Conservation (phyloP, 2,329 filamentous ascomycete genomes). For the Aspergillus intermedius region DNA sequence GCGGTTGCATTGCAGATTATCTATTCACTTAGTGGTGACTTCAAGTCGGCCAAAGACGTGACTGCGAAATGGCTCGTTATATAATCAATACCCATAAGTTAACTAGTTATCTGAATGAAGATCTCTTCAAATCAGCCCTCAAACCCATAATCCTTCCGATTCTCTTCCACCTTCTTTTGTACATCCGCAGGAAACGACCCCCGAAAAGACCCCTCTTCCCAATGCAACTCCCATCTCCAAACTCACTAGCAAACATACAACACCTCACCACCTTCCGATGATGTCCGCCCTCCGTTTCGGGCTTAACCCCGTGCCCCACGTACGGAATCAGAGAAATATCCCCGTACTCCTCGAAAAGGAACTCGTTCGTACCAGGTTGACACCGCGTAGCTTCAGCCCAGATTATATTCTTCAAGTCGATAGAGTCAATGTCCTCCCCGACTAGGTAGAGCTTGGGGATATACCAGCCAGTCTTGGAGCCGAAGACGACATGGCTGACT, state of each 20-base stretch:
- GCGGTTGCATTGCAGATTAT: constrained; percentile 68
- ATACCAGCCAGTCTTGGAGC: constrained; percentile 16
- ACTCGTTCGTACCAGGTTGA: constrained; percentile 6
- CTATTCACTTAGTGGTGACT: constrained; percentile 59
- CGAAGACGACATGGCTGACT: constrained; percentile 12
- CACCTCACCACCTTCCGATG: constrained; percentile 7
- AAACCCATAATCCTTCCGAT: constrained; percentile 9
- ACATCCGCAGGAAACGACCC: constrained; percentile 7
- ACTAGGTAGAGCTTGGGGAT: constrained; percentile 16
- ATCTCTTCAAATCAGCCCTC: background rate
- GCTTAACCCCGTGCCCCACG: constrained; percentile 5
- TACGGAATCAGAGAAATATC: constrained; percentile 10
- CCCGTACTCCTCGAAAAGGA: constrained; percentile 9
- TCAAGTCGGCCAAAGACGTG: constrained; percentile 53
- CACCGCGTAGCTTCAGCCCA: constrained; percentile 17
- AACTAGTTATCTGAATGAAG: background rate
- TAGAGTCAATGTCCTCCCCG: constrained; percentile 14
- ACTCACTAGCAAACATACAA: constrained; percentile 8
- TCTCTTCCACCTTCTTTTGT: constrained; percentile 3
- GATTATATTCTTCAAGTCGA: constrained; percentile 11
- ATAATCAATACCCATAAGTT: constrained; percentile 19
- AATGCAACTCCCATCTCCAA: constrained; percentile 4
- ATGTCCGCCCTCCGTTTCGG: background rate
- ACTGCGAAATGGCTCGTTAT: constrained; percentile 55
- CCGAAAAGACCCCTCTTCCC: constrained; percentile 7